phyloP scores from a whole-genome alignment of 768 basidiomycete species.

The Pleurotus tuoliensis region DNA sequence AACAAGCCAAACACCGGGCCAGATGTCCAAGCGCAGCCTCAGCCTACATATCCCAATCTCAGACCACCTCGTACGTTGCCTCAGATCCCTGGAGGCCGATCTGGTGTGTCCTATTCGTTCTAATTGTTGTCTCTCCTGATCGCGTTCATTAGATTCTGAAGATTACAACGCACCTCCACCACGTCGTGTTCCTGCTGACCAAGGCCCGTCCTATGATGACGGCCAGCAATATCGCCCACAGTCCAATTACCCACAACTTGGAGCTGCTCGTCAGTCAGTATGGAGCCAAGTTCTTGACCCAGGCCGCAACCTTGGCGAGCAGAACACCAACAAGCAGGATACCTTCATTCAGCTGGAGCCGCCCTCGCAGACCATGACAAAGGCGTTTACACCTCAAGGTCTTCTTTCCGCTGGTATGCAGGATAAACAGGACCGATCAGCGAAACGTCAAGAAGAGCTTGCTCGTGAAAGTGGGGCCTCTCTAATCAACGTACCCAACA shows the following conservation, averaged over 20 bases:
- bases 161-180: slow-evolving; percentile 30
- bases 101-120: slow-evolving; percentile 33
- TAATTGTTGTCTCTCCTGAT: slow-evolving; percentile 9
- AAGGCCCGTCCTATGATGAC: slow-evolving; percentile 57
- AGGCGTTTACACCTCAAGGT: slow-evolving; percentile 93
- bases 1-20: background rate
- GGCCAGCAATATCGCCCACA: slow-evolving; percentile 49
- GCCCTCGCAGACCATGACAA: slow-evolving; percentile 72
- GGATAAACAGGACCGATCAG: slow-evolving; percentile 93
- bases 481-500: slow-evolving; percentile 92
- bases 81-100: slow-evolving; percentile 49
- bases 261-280: slow-evolving; percentile 61
- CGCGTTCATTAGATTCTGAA: slow-evolving; percentile 39
- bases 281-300: slow-evolving; percentile 91
- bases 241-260: slow-evolving; percentile 49
- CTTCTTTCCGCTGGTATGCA: slow-evolving; percentile 92
- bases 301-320: slow-evolving; percentile 42
- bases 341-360: slow-evolving; percentile 72
- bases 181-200: slow-evolving; percentile 53
- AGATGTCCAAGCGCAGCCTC: slow-evolving; percentile 19
- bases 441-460: slow-evolving; percentile 90
- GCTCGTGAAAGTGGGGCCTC: slow-evolving; percentile 90
- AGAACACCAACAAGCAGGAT: slow-evolving; percentile 37
- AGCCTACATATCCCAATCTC: slow-evolving; percentile 40
- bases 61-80: slow-evolving; percentile 63